phyloP scores from a whole-genome alignment of 1,284 basidiomycete genomes.

The Sutorius eximius region DNA sequence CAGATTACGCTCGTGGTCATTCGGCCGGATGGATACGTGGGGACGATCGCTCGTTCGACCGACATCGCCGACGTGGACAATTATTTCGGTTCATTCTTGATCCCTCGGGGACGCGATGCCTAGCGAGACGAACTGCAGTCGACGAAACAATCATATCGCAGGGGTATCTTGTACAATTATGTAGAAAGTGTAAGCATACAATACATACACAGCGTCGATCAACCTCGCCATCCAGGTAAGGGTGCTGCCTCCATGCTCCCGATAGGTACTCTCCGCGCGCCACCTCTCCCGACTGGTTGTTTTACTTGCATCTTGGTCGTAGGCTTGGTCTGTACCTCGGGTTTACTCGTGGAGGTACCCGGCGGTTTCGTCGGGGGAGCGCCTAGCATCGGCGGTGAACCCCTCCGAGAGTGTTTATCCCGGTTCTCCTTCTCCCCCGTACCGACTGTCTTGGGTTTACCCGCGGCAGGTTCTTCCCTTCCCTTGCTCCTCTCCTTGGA shows the following conservation, averaged over 20 bases:
- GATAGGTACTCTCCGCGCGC: slow-evolving; percentile 56
- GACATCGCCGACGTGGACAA: slow-evolving; percentile 35
- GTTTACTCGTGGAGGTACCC: slow-evolving; percentile 21
- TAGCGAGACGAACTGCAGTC: background rate
- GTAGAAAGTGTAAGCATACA: slow-evolving; percentile 13
- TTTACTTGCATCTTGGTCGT: slow-evolving; percentile 26
- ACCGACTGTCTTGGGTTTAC: slow-evolving; percentile 29
- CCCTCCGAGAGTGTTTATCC: slow-evolving; percentile 27
- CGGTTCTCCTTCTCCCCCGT: slow-evolving; percentile 36
- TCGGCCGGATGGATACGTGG: slow-evolving; percentile 61
- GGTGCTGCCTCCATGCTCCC: slow-evolving; percentile 58
- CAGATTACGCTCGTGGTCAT: slow-evolving; percentile 52
- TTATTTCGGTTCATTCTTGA: slow-evolving; percentile 40
- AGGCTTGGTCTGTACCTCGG: slow-evolving; percentile 15
- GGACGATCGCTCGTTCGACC: slow-evolving; percentile 42
- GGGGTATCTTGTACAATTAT: slow-evolving; percentile 29
- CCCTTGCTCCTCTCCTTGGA: slow-evolving; percentile 46
- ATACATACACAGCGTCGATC: slow-evolving; percentile 29
- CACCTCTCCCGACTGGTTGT: slow-evolving; percentile 37
- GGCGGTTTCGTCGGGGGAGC: slow-evolving; percentile 15
- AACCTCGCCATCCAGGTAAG: slow-evolving; percentile 35
- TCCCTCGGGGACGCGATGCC: slow-evolving; percentile 2
- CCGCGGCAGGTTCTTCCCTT: slow-evolving; percentile 23
- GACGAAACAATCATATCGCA: background rate
- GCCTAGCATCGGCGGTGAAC: slow-evolving; percentile 12